Conservation (phyloP, 305 asterid genomes). For the Stenogyne calaminthoides region DNA sequence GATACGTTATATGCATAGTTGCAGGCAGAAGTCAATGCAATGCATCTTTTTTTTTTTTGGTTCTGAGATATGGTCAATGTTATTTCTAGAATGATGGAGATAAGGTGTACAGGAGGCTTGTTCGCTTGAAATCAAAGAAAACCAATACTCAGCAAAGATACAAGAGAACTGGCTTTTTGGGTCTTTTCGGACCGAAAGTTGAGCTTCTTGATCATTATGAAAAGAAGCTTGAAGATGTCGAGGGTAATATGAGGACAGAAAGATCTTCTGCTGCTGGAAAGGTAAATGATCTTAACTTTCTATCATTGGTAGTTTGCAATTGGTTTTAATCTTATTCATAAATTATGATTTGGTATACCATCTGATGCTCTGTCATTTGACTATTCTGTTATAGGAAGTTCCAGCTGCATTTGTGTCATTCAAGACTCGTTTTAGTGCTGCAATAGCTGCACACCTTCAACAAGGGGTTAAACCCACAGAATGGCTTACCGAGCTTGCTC, state of each 20-base stretch:
- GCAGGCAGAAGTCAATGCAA: too few species aligned
- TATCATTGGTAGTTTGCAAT: conserved; percentile 12
- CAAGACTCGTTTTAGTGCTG: conserved; percentile 82
- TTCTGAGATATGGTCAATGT: conserved; percentile 30
- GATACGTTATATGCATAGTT: background rate
- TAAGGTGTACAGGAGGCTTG: conserved; percentile 56
- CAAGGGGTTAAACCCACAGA: conserved; percentile 88
- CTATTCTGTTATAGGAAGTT: conserved; percentile 59
- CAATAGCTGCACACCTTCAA: conserved; percentile 63
- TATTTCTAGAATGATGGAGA: conserved; percentile 62
- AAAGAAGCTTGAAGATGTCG: conserved; percentile 73
- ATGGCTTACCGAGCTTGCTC: conserved; percentile 92
- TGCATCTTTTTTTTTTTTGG: conserved; percentile 10
- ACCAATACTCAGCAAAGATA: conserved; percentile 41
- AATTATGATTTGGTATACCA: background rate
- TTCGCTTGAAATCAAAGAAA: conserved; percentile 49
- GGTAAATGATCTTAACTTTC: conserved; percentile 46
- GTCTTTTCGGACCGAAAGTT: conserved; percentile 60
- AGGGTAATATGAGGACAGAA: conserved; percentile 67
- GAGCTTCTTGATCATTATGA: conserved; percentile 61
- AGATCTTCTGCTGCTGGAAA: conserved; percentile 60
- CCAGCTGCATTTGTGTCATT: conserved; percentile 96
- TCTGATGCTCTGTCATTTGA: conserved; percentile 26
- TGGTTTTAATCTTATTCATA: background rate
- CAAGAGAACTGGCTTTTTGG: conserved; percentile 64